A percentile compares a stretch with the other conserved stretches of the same genome.
These are phyloP conservation scores for Agarophyton chilense DNA, from an alignment of 23 red algal species.

Conservation along the genomic window DNA sequence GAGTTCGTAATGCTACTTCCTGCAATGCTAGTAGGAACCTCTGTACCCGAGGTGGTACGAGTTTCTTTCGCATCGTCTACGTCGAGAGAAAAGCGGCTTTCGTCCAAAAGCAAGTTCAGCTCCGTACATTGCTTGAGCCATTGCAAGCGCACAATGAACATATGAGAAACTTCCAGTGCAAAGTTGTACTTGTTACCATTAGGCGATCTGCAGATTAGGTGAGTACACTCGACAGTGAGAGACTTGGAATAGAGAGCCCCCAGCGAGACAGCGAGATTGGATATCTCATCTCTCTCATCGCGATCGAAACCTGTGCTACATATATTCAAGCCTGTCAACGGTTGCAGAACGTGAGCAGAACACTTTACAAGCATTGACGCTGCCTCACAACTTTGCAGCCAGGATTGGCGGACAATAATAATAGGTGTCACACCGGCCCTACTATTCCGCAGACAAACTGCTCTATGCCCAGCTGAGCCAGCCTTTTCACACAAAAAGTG, in stretches of 20 bases:
- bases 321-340: constrained; percentile 43
- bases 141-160: constrained; percentile 1
- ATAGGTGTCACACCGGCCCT: background rate
- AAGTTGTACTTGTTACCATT: constrained; percentile 64
- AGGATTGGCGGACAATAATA: constrained; percentile 28
- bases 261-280: background rate
- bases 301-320: constrained; percentile 32
- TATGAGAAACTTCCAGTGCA: constrained; percentile 9
- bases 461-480: constrained; percentile 18
- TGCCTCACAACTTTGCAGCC: background rate
- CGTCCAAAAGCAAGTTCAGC: constrained; percentile 24
- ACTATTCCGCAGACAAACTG: constrained; percentile 19
- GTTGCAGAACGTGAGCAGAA: constrained; percentile 16
- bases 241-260: constrained; percentile 40
- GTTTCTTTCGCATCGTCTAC: background rate
- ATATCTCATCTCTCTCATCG: constrained; percentile 27
- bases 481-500: constrained; percentile 34
- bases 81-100: background rate
- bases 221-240: constrained; percentile 32
- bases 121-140: constrained; percentile 26
- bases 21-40: background rate
- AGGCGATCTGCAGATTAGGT: constrained; percentile 37
- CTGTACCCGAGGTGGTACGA: background rate
- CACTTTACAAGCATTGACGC: background rate
- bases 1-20: background rate